Evolutionary conservation across 2,329 filamentous ascomycete species (phyloP).

Genomic region (Rhexocercosporidium sp.): DNA sequence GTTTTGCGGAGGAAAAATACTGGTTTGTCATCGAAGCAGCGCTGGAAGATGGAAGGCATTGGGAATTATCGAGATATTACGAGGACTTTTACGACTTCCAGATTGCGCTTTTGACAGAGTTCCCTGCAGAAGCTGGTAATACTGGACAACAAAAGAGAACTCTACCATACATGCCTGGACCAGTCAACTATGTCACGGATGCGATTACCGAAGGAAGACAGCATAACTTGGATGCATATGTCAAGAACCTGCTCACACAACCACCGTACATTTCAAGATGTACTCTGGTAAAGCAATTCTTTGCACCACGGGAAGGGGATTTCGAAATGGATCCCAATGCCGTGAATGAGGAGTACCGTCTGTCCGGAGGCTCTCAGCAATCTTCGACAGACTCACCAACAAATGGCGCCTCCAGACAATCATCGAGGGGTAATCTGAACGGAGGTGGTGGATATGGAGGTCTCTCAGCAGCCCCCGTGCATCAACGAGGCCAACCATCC

Average conservation of each 20-base stretch:
- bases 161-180: slow-evolving; percentile 96
- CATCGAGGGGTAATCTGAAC: slow-evolving; percentile 68
- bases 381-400: slow-evolving; percentile 68
- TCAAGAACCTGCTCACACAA: slow-evolving; percentile 86
- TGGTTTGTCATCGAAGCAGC: slow-evolving; percentile 96
- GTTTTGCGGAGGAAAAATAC: slow-evolving; percentile 96
- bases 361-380: slow-evolving; percentile 72
- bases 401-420: slow-evolving; percentile 66
- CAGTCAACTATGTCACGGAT: slow-evolving; percentile 97
- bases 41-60: slow-evolving; percentile 87
- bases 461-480: slow-evolving; percentile 55
- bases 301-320: slow-evolving; percentile 86
- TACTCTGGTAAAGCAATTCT: slow-evolving; percentile 86
- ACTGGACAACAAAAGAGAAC: slow-evolving; percentile 78
- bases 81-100: slow-evolving; percentile 99
- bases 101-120: slow-evolving; percentile 89
- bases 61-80: slow-evolving; percentile 94
- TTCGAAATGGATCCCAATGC: slow-evolving; percentile 84
- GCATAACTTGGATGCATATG: slow-evolving; percentile 92
- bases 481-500: slow-evolving; percentile 48
- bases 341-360: slow-evolving; percentile 71
- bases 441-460: slow-evolving; percentile 57
- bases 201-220: slow-evolving; percentile 92
- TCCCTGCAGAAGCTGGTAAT: slow-evolving; percentile 91
- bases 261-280: slow-evolving; percentile 84